Base-by-base conservation (phyloP, 2,329 filamentous ascomycete species). In the Cercospora citrullina region DNA sequence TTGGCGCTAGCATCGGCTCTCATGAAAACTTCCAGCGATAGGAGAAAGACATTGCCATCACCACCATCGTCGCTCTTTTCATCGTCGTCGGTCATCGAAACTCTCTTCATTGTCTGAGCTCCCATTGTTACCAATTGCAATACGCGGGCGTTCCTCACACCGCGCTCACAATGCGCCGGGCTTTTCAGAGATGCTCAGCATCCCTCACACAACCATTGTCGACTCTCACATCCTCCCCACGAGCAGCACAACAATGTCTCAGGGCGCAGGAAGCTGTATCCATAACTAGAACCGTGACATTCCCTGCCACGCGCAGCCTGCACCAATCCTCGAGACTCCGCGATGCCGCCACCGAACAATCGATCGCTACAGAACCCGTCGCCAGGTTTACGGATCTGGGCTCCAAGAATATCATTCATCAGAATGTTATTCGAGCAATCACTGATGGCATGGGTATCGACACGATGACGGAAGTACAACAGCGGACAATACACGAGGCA, bases 391-490 rank as follows among this genome's bases (percentile, higher is more conserved):
- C 75, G 16, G 81, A 85, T 26, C 78, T 85, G 23, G 80, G 76
- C 36, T 75, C 75, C n/a, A 75, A 74, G 16, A 77, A 78, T 5
- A 74, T 85, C 81, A 86, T 96, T 51, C 84, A 94, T 76, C 76
- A 80, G 26, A 87, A 84, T 68, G 80, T 97, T 62, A 84, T 96
- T 70, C 76, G 84, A 4, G 86, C 90, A 28, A 89, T 99, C 73
- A 91, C 87, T 1, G 73, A 86, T 5, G 86, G 88, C 63, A 91
- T 98, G 89, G 83, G 85, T 30, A 90, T 97, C 74, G 86, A 90
- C 60, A 87, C 84, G 48, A 98, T 99, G 95, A 98, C 94, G 23
- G 91, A 95, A 23, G 94, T 99, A 14, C 95, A 99, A 80, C 85
- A 88, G 59, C 86, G 90, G 77, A 96, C 94, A 12, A 93, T 99